phyloP scores from a whole-genome alignment of 2,329 filamentous ascomycete species.

The Aspergillus tamarii region DNA sequence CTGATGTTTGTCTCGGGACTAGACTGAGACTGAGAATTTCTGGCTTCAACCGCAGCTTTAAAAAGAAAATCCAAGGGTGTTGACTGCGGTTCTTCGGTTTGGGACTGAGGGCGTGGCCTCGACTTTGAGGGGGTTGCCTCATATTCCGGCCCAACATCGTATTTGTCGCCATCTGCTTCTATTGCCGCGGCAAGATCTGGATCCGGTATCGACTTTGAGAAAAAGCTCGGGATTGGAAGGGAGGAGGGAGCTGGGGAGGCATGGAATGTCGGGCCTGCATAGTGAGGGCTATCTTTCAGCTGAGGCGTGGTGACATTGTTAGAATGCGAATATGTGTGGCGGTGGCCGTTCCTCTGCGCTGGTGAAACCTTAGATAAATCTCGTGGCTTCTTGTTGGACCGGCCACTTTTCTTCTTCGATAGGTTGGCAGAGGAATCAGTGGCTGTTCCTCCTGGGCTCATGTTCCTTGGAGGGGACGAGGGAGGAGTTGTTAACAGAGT shows the following conservation, averaged over 20 bases:
- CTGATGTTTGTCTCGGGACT: slow-evolving; percentile 44
- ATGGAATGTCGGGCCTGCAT: slow-evolving; percentile 93
- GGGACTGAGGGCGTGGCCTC: slow-evolving; percentile 40
- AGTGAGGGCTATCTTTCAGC: slow-evolving; percentile 51
- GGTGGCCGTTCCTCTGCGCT: slow-evolving; percentile 31
- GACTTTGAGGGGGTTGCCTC: slow-evolving; percentile 51
- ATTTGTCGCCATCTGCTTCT: slow-evolving; percentile 46
- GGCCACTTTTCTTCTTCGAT: slow-evolving; percentile 41
- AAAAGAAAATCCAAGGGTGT: slow-evolving; percentile 92
- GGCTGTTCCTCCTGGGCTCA: slow-evolving; percentile 34
- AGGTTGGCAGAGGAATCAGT: slow-evolving; percentile 35
- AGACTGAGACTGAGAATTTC: slow-evolving; percentile 58
- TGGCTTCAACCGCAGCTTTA: slow-evolving; percentile 73
- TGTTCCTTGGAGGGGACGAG: slow-evolving; percentile 39
- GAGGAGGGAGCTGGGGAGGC: slow-evolving; percentile 89
- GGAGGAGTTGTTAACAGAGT: slow-evolving; percentile 38
- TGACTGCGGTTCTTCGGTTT: slow-evolving; percentile 53
- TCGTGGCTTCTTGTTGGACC: slow-evolving; percentile 41
- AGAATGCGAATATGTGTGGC: slow-evolving; percentile 39
- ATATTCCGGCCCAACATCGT: slow-evolving; percentile 35
- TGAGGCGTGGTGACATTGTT: slow-evolving; percentile 46
- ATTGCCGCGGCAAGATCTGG: slow-evolving; percentile 47
- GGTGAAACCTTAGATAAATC: slow-evolving; percentile 32
- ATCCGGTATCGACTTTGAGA: slow-evolving; percentile 73
- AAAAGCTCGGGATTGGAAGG: slow-evolving; percentile 87